These are phyloP conservation scores for Fagopyrum tataricum DNA, from an alignment of 148 eudicot genomes.

Conservation along the genomic window DNA sequence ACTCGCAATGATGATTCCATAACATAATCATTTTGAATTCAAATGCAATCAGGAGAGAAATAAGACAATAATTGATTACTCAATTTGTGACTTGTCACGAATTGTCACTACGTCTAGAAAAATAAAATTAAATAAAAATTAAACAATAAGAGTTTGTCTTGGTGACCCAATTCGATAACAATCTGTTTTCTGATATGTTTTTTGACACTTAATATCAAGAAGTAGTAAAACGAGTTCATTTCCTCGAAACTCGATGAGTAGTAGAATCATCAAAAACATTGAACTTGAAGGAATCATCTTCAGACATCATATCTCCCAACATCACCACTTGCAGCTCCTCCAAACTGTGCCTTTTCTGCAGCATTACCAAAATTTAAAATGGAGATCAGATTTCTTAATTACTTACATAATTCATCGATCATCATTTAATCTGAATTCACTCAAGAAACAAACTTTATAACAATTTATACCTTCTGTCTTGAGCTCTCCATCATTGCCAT, in stretches of 20 bases:
- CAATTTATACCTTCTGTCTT: background rate
- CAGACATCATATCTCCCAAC: background rate
- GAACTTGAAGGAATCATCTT: background rate
- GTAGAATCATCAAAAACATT: background rate
- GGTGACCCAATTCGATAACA: too few species aligned
- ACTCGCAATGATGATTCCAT: too few species aligned
- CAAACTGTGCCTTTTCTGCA: slow-evolving; percentile 3
- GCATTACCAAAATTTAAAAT: background rate
- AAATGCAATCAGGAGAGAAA: too few species aligned
- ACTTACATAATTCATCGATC: background rate
- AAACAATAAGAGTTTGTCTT: too few species aligned
- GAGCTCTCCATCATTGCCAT: background rate
- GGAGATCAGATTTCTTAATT: background rate
- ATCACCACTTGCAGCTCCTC: slow-evolving; percentile 11
- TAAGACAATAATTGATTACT: too few species aligned
- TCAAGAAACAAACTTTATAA: background rate
- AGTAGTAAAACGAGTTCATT: background rate
- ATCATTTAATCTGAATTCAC: background rate
- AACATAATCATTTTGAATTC: too few species aligned
- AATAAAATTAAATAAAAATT: too few species aligned
- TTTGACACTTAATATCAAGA: background rate
- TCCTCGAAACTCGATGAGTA: background rate
- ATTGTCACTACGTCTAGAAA: too few species aligned
- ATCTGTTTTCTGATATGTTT: too few species aligned
- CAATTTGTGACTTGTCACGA: too few species aligned